phyloP scores from a whole-genome alignment of 495 filamentous ascomycete genomes.

The Hypoxylon intermedium region DNA sequence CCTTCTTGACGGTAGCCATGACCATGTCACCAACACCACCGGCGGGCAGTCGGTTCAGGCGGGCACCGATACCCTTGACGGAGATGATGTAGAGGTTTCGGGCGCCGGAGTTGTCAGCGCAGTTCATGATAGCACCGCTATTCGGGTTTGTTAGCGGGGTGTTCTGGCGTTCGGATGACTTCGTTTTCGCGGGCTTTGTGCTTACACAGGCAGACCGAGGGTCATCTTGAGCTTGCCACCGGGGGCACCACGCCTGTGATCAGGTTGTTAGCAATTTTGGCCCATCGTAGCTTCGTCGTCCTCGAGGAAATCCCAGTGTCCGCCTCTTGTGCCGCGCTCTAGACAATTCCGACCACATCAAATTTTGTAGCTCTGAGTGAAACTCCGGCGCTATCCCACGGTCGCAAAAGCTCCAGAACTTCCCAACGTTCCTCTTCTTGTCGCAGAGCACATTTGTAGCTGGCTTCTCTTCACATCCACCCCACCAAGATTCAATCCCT shows the following conservation, averaged over 20 bases:
- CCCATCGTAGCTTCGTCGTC: neutral
- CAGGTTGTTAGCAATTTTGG: conserved; percentile 17
- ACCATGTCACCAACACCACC: conserved; percentile 99
- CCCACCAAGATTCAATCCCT: conserved; percentile 21
- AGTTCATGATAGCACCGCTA: conserved; percentile 96
- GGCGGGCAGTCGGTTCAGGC: conserved; percentile 96
- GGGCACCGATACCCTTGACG: conserved; percentile 98
- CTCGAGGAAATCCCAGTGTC: neutral
- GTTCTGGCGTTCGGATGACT: neutral
- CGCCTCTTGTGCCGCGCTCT: neutral
- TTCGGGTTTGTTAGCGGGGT: conserved; percentile 77
- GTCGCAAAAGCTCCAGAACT: neutral
- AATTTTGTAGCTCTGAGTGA: neutral
- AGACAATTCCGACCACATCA: neutral
- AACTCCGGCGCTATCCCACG: neutral
- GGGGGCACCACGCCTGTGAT: conserved; percentile 80
- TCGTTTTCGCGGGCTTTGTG: conserved; percentile 70
- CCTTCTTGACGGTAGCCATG: conserved; percentile 99
- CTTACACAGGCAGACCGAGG: conserved; percentile 99
- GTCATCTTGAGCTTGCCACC: conserved; percentile 99
- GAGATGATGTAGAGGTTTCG: conserved; percentile 99
- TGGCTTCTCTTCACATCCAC: neutral
- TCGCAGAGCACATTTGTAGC: neutral
- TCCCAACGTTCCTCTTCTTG: conserved; percentile 21
- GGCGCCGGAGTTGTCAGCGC: conserved; percentile 91